Evolutionary conservation across 1,284 basidiomycete genomes (phyloP).

Genomic region (Exsudoporus floridanus): DNA sequence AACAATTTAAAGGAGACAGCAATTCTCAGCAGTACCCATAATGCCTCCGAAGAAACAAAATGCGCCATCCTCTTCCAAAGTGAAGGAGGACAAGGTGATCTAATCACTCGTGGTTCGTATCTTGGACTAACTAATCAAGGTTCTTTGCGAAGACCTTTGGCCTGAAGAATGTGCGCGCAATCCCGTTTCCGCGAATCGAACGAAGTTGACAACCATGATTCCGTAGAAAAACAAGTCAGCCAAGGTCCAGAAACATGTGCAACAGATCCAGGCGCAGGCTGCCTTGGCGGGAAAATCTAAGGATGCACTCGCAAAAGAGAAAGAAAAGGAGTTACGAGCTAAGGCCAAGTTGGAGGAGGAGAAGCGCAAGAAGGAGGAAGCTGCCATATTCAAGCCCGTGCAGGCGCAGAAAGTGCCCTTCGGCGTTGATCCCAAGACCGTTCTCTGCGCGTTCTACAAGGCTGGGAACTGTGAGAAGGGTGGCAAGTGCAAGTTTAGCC

Average conservation of each 20-base stretch:
- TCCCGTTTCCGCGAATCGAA: slow-evolving; percentile 5
- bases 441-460: slow-evolving; percentile 89
- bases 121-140: slow-evolving; percentile 36
- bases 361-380: slow-evolving; percentile 84
- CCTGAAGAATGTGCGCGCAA: slow-evolving; percentile 80
- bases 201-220: slow-evolving; percentile 13
- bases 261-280: slow-evolving; percentile 75
- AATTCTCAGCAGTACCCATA: not conserved
- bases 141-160: slow-evolving; percentile 72
- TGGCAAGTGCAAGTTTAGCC: slow-evolving; percentile 93
- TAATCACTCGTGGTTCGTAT: slow-evolving; percentile 12
- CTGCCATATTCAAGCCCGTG: slow-evolving; percentile 75
- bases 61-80: slow-evolving; percentile 54
- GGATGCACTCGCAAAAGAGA: slow-evolving; percentile 78
- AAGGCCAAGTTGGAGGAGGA: slow-evolving; percentile 82
- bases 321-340: slow-evolving; percentile 74
- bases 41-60: slow-evolving; percentile 76
- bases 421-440: slow-evolving; percentile 92
- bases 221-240: slow-evolving; percentile 89
- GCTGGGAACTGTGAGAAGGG: slow-evolving; percentile 89
- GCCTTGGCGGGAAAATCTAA: slow-evolving; percentile 75
- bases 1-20: not conserved
- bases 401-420: slow-evolving; percentile 90
- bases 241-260: slow-evolving; percentile 87
- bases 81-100: slow-evolving; percentile 74